phyloP scores from a whole-genome alignment of 345 rosid genomes.

The Euphorbia pulcherrima region DNA sequence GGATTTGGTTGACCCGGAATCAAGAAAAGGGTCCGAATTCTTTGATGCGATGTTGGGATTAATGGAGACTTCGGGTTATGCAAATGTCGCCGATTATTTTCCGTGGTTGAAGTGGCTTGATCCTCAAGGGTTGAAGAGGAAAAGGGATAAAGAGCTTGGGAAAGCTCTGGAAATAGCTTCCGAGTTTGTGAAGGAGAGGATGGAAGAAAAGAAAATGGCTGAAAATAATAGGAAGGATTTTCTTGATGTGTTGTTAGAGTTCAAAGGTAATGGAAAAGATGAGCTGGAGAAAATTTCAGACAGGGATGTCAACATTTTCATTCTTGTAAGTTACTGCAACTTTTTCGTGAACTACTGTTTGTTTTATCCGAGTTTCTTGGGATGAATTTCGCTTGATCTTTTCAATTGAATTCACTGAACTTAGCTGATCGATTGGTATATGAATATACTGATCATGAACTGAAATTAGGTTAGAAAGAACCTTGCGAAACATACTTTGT shows the following conservation, averaged over 20 bases:
- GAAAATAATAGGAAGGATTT: slow-evolving; percentile 34
- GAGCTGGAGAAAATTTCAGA: slow-evolving; percentile 40
- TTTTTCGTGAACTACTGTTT: neutral
- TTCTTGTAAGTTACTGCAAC: slow-evolving; percentile 30
- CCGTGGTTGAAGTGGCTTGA: slow-evolving; percentile 48
- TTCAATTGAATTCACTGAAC: too few relatives aligned
- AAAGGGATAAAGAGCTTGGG: slow-evolving; percentile 45
- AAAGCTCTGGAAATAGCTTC: slow-evolving; percentile 32
- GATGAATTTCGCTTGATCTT: too few relatives aligned
- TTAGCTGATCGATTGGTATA: too few relatives aligned
- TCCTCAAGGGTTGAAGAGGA: slow-evolving; percentile 48
- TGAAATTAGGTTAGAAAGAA: too few relatives aligned
- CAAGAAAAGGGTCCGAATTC: slow-evolving; percentile 30
- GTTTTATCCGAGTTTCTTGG: neutral
- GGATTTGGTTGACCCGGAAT: slow-evolving; percentile 40
- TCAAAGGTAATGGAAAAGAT: slow-evolving; percentile 43
- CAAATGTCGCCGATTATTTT: slow-evolving; percentile 43
- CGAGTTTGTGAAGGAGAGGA: slow-evolving; percentile 37
- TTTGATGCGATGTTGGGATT: slow-evolving; percentile 29
- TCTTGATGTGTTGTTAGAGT: slow-evolving; percentile 51
- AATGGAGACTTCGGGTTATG: slow-evolving; percentile 38
- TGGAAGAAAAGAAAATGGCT: slow-evolving; percentile 18
- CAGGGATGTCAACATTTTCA: slow-evolving; percentile 35
- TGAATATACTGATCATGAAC: too few relatives aligned
- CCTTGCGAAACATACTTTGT: too few relatives aligned